Evolutionary conservation across 1,284 basidiomycete species (phyloP).

Genomic region (Ceratobasidium sp.): DNA sequence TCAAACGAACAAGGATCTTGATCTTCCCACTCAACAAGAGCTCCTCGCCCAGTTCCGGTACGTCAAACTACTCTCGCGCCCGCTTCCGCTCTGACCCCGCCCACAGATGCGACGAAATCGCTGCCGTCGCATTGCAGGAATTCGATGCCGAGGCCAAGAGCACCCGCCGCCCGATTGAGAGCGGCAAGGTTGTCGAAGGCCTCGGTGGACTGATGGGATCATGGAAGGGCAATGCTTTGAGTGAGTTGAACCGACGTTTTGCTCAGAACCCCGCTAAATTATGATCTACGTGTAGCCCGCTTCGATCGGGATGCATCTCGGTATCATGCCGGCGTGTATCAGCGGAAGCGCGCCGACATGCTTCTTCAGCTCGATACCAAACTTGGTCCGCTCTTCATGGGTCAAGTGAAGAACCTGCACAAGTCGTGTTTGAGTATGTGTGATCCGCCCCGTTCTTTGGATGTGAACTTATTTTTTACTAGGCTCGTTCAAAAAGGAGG

Average conservation of each 20-base stretch:
- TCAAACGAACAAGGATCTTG: conserved; percentile 96
- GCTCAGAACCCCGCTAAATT: too few species aligned
- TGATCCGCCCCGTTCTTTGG: not conserved
- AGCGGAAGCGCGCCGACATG: conserved; percentile 88
- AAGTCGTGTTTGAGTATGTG: conserved; percentile 53
- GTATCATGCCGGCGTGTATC: conserved; percentile 94
- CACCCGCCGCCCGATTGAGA: conserved; percentile 84
- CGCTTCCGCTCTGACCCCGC: not conserved
- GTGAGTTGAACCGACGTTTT: conserved; percentile 53
- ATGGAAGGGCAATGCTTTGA: conserved; percentile 77
- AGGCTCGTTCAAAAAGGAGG: conserved; percentile 76
- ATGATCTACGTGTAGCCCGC: conserved; percentile 65
- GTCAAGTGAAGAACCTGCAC: conserved; percentile 96
- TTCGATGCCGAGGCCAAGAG: conserved; percentile 84
- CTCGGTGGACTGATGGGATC: conserved; percentile 86
- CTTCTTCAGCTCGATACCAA: conserved; percentile 77
- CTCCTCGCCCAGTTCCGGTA: conserved; percentile 93
- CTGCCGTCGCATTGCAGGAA: conserved; percentile 75
- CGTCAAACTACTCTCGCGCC: not conserved
- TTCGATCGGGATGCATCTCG: conserved; percentile 95
- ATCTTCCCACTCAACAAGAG: conserved; percentile 98
- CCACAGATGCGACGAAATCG: conserved; percentile 87
- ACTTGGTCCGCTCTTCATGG: conserved; percentile 89
- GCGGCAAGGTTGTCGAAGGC: conserved; percentile 81
- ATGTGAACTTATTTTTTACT: conserved; percentile 50